Conservation (phyloP, 2,329 filamentous ascomycete species). For the Nemania diffusa region DNA sequence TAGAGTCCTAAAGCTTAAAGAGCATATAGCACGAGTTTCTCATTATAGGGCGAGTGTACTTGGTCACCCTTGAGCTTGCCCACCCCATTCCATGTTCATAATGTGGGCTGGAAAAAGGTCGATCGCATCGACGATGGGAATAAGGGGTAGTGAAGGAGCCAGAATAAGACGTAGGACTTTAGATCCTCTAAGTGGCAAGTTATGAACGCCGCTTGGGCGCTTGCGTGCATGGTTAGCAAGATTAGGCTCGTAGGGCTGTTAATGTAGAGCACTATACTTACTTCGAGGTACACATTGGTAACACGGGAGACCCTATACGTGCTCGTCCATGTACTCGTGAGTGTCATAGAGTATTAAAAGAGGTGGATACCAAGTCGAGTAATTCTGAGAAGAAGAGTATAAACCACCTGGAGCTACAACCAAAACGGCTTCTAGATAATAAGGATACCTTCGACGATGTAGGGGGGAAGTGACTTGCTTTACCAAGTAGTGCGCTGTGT, state of each 20-base stretch:
- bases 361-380: not conserved
- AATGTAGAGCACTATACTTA: not conserved
- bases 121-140: not conserved
- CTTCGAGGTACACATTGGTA: not conserved
- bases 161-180: constrained; percentile 8
- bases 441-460: not conserved
- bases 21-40: not conserved
- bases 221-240: constrained; percentile 15
- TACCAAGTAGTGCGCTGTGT: not conserved
- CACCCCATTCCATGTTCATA: not conserved
- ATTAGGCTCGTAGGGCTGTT: constrained; percentile 30
- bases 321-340: not conserved
- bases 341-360: not conserved
- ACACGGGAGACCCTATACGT: not conserved
- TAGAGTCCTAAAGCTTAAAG: not conserved
- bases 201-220: constrained; percentile 10
- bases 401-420: constrained; percentile 4
- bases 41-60: not conserved
- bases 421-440: not conserved
- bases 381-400: not conserved
- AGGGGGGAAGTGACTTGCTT: not conserved
- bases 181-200: not conserved
- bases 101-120: not conserved
- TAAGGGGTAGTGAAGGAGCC: not conserved
- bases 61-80: not conserved